These are phyloP conservation scores for Dactylorhiza incarnata DNA, from an alignment of 106 monocot genomes.

Conservation along the genomic window DNA sequence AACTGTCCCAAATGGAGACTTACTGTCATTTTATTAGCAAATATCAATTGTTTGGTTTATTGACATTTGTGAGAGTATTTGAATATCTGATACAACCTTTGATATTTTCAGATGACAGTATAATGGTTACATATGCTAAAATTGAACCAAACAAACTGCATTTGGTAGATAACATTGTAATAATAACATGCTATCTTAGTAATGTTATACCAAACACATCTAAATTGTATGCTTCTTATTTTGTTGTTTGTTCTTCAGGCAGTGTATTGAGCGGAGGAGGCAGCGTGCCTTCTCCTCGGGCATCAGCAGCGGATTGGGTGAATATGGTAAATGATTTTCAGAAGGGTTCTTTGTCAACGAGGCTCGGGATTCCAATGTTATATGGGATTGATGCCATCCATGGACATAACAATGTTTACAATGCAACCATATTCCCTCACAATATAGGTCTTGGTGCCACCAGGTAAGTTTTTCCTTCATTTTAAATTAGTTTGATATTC, in stretches of 20 bases:
- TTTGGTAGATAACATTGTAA: no score
- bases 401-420: slow-evolving; percentile 51
- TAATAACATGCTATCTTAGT: no score
- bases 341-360: slow-evolving; percentile 36
- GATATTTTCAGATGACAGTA: no score
- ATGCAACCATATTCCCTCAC: slow-evolving; percentile 50
- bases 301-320: slow-evolving; percentile 35
- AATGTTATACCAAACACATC: no score
- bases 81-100: no score
- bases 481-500: neutral
- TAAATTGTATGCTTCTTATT: neutral
- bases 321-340: slow-evolving; percentile 53
- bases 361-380: slow-evolving; percentile 50
- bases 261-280: slow-evolving; percentile 47
- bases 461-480: slow-evolving; percentile 15
- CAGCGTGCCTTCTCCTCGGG: slow-evolving; percentile 40
- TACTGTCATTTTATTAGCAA: no score
- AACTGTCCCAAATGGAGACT: no score
- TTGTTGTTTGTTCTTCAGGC: slow-evolving; percentile 15
- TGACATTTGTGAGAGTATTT: no score
- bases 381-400: slow-evolving; percentile 60
- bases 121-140: no score
- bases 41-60: no score
- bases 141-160: no score
- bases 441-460: slow-evolving; percentile 55